phyloP scores from a whole-genome alignment of 2,329 filamentous ascomycete species.

The Fusarium temperatum region DNA sequence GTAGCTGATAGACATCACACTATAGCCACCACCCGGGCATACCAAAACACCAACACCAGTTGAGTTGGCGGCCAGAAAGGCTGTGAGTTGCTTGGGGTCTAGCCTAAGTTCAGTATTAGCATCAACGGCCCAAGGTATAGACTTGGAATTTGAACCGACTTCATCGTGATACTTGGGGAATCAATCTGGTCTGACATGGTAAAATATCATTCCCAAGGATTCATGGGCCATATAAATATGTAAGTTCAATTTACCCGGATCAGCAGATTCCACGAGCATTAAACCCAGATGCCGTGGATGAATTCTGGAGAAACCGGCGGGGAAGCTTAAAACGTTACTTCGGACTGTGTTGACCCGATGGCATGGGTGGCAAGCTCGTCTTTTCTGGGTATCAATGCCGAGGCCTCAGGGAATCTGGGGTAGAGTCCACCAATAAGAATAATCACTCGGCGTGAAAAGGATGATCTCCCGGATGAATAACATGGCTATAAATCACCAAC shows the following conservation, averaged over 20 bases:
- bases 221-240: not conserved
- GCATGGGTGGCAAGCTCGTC: not conserved
- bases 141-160: not conserved
- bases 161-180: not conserved
- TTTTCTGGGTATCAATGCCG: not conserved
- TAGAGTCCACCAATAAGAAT: constrained; percentile 4
- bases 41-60: constrained; percentile 24
- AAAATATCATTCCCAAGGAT: rapidly evolving
- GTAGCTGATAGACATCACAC: constrained; percentile 7
- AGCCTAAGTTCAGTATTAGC: not conserved
- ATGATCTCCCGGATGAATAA: not conserved
- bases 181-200: not conserved
- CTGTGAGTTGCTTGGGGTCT: constrained; percentile 1
- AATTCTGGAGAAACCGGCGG: constrained; percentile 6
- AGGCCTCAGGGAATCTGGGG: not conserved
- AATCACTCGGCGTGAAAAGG: not conserved
- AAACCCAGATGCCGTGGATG: not conserved
- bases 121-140: rapidly evolving
- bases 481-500: not conserved
- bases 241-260: not conserved
- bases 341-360: not conserved
- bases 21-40: constrained; percentile 22
- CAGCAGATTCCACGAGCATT: not conserved
- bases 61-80: constrained; percentile 14
- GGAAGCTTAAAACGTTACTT: not conserved